Conservation (phyloP, 1,139 yeast genomes). For the Protomyces gravidus region DNA sequence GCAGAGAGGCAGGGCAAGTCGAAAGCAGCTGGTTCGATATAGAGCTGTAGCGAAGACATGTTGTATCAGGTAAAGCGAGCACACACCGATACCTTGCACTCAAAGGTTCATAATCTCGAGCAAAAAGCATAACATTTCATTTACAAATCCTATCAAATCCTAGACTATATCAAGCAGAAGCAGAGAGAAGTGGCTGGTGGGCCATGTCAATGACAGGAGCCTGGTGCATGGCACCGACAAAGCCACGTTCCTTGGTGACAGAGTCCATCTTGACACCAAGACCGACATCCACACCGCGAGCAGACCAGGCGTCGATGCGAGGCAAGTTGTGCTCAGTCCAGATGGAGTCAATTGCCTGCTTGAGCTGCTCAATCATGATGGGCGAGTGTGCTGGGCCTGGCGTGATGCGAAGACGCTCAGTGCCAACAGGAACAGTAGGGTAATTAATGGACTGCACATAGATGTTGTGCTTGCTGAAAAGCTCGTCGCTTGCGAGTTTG, state of each 20-base stretch:
- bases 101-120: too few species aligned
- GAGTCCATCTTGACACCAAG: conserved; percentile 54
- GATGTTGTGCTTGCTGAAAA: conserved; percentile 75
- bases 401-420: conserved; percentile 91
- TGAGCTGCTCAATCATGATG: conserved; percentile 68
- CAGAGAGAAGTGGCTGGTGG: conserved; percentile 24
- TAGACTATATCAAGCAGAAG: conserved; percentile 2
- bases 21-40: conserved; percentile 23
- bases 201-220: conserved; percentile 22
- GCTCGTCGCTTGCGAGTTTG: conserved; percentile 80
- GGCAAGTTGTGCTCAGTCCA: conserved; percentile 70
- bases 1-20: conserved; percentile 12
- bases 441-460: conserved; percentile 97
- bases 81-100: too few species aligned
- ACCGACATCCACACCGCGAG: conserved; percentile 80
- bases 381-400: conserved; percentile 95
- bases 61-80: too few species aligned
- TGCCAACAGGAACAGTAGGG: conserved; percentile 96
- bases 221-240: conserved; percentile 11
- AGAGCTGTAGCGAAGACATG: conserved; percentile 1
- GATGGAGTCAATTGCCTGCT: conserved; percentile 73
- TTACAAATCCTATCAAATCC: not conserved
- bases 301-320: conserved; percentile 74
- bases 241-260: conserved; percentile 22
- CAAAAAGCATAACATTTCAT: not conserved